A percentile compares a stretch with the other conserved stretches of the same genome.
Evolutionary conservation across 495 filamentous ascomycete species (phyloP).

Genomic region (Immersiella caudata): DNA sequence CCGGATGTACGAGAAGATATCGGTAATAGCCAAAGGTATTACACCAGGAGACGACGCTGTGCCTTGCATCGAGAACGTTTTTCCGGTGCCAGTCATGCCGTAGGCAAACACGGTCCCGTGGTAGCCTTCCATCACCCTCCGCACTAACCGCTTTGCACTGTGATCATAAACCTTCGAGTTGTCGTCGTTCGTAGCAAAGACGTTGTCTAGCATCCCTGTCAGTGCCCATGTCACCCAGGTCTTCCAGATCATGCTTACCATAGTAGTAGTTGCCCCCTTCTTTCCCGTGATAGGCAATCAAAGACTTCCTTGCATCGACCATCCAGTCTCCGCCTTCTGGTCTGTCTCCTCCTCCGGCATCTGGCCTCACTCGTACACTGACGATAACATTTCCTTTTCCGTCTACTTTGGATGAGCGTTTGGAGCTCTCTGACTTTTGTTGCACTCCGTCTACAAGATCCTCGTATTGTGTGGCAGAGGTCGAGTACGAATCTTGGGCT

Average conservation of each 20-base stretch:
- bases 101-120: constrained; percentile 98
- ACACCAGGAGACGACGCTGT: constrained; percentile 96
- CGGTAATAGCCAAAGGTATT: constrained; percentile 94
- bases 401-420: constrained; percentile 57
- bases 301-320: constrained; percentile 79
- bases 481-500: constrained; percentile 86
- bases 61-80: constrained; percentile 99
- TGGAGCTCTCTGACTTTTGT: constrained; percentile 48
- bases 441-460: constrained; percentile 60
- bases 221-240: background rate
- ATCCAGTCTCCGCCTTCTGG: constrained; percentile 80
- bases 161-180: constrained; percentile 94
- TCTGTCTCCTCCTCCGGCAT: constrained; percentile 63
- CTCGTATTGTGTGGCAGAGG: constrained; percentile 85
- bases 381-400: constrained; percentile 94
- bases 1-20: constrained; percentile 98
- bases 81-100: constrained; percentile 98
- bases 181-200: constrained; percentile 88
- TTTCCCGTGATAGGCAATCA: constrained; percentile 81
- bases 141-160: constrained; percentile 88
- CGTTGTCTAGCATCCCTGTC: constrained; percentile 69
- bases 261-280: constrained; percentile 94
- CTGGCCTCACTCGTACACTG: constrained; percentile 90
- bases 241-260: constrained; percentile 56
- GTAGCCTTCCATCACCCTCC: constrained; percentile 98